Evolutionary conservation across 495 filamentous ascomycete genomes (phyloP).

Genomic region (Neurospora africana): DNA sequence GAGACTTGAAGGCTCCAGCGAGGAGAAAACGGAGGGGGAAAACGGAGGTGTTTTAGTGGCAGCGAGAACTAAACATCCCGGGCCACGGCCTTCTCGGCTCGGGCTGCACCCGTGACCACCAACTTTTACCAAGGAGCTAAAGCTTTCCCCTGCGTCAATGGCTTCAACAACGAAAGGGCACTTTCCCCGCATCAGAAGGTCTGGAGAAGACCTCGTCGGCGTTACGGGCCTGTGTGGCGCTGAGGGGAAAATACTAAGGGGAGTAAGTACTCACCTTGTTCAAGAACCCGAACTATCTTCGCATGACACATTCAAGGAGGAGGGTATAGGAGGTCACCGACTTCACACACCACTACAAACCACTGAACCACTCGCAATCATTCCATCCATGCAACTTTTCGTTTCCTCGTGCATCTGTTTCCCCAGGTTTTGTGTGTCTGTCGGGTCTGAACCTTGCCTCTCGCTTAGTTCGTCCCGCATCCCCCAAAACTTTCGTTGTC

Average conservation of each 20-base stretch:
- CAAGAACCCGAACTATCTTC: not conserved
- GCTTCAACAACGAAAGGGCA: not conserved
- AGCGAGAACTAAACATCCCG: not conserved
- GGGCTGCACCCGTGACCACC: not conserved
- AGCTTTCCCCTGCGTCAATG: not conserved
- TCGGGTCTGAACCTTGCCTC: not conserved
- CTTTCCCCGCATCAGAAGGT: not conserved
- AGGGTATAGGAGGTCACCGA: not conserved
- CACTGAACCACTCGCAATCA: not conserved
- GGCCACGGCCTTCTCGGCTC: not conserved
- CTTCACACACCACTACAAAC: not conserved
- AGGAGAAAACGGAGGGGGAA: not conserved
- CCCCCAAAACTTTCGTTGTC: not conserved
- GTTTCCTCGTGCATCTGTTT: not conserved
- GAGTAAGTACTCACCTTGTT: not conserved
- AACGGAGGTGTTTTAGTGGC: not conserved
- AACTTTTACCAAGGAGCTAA: not conserved
- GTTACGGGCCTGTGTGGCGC: not conserved
- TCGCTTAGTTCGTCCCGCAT: not conserved
- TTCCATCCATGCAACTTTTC: not conserved
- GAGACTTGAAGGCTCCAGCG: not conserved
- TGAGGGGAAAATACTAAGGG: not conserved
- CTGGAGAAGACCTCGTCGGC: not conserved
- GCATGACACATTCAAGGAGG: not conserved
- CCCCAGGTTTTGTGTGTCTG: not conserved